Base-by-base conservation (phyloP, 306 rosid species). In the Medicago ruthenica region DNA sequence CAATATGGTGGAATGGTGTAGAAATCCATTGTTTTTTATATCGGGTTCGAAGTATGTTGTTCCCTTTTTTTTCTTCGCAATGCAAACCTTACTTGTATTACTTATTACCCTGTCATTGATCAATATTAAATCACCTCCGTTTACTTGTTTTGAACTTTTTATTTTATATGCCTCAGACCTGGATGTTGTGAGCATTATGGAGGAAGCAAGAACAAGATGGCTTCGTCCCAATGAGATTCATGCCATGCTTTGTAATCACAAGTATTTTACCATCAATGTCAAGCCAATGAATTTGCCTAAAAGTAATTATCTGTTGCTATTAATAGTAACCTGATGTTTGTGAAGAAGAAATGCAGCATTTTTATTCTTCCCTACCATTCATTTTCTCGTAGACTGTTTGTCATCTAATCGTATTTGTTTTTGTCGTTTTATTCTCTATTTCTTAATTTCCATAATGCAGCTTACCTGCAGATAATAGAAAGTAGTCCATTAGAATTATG, bases 201-300 rank as follows among this genome's bases (percentile, higher is more conserved):
- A 83, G 70, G 99, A 96, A 82, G 98, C 97, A 71, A 76, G 75
- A 51, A 15, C 81, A 74, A 84, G 99, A 83, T 96, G 99, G 99
- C 98, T 96, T 77, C 99, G 98, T 51, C 96, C 99, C 61, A 96
- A 96, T 81, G 99, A 96, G 83, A 96, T 96, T 80, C 89, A 88
- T 74, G 99, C 98, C 54, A 82, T 96, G 58, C 96, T 96, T 18
- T 90, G 85, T 77, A 96, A 96, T 83, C 15, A 82, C 91, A 92
- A 89, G 83, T 59, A 86, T 83, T 96, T 96, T 83, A 72, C 70
- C 85, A 86, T 96, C 82, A 17, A 70, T 72, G 96, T 87, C 86
- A 96, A 92, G 86, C 99, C 99, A 77, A 84, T 88, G 89, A 83
- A 83, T 85, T 81, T 92, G 73, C 99, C 99, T 55, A 74, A 73